Evolutionary conservation across 1,284 basidiomycete species (phyloP).

Genomic region (Irpex sp.): DNA sequence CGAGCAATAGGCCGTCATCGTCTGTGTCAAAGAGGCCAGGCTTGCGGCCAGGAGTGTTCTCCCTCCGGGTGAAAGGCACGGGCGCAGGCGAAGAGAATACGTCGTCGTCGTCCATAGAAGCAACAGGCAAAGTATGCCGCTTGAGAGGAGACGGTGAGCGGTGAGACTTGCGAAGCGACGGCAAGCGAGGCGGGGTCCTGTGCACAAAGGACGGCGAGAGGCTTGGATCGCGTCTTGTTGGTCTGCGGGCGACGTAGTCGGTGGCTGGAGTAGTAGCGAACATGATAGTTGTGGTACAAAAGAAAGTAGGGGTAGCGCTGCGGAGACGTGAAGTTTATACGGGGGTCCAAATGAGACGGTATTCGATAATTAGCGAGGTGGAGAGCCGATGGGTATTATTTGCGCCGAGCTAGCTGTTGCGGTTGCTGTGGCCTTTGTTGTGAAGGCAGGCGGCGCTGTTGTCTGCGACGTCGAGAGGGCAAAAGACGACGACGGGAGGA

Average conservation of each 20-base stretch:
- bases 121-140: constrained; percentile 26
- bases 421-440: not conserved
- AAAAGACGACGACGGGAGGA: constrained; percentile 10
- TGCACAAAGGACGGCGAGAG: constrained; percentile 42
- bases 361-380: constrained; percentile 13
- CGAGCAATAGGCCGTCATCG: constrained; percentile 54
- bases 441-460: not conserved
- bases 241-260: constrained; percentile 33
- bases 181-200: constrained; percentile 33
- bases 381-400: constrained; percentile 14
- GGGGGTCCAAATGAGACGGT: constrained; percentile 9
- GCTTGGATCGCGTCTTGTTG: constrained; percentile 35
- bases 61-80: constrained; percentile 34
- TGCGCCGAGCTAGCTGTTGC: not conserved
- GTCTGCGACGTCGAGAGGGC: constrained; percentile 10
- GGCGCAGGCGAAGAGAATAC: constrained; percentile 54
- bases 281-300: constrained; percentile 31
- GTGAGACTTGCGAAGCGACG: constrained; percentile 34
- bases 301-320: constrained; percentile 25
- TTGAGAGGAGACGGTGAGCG: constrained; percentile 63
- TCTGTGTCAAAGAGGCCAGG: constrained; percentile 31
- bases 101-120: constrained; percentile 39
- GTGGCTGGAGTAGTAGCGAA: constrained; percentile 33
- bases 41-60: constrained; percentile 24
- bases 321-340: constrained; percentile 11